phyloP scores from a whole-genome alignment of 176 grass and related monocot genomes.

The Phragmites australis region DNA sequence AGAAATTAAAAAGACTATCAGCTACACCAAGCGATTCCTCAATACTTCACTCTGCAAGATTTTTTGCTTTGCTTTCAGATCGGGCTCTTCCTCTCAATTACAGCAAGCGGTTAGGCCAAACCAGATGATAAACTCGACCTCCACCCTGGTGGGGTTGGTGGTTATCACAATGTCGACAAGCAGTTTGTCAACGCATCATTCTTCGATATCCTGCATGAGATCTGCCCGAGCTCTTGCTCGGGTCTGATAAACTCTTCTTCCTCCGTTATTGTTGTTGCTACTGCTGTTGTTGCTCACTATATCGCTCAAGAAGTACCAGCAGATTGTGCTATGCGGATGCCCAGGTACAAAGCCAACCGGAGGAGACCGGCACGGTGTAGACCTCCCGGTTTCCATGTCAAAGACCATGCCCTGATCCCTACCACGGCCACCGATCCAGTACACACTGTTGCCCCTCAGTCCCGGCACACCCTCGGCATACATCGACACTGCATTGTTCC shows the following conservation, averaged over 20 bases:
- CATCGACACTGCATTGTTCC: conserved; percentile 50
- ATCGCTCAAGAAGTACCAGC: conserved; percentile 57
- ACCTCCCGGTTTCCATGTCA: conserved; percentile 54
- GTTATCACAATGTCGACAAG: conserved; percentile 31
- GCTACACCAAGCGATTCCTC: conserved; percentile 16
- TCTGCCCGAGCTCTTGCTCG: conserved; percentile 50
- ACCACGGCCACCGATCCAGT: conserved; percentile 58
- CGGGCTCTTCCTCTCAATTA: neutral
- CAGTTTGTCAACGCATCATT: conserved; percentile 25
- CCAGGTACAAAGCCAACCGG: neutral
- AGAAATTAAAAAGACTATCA: conserved; percentile 19
- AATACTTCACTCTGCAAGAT: conserved; percentile 24
- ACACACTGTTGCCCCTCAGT: conserved; percentile 45
- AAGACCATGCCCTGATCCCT: conserved; percentile 64
- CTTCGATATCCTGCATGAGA: conserved; percentile 30
- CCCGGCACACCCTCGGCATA: conserved; percentile 35
- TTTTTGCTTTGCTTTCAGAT: neutral
- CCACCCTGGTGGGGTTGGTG: conserved; percentile 8
- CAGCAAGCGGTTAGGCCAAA: neutral
- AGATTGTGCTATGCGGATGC: conserved; percentile 41
- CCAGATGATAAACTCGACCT: neutral
- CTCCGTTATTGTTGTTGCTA: conserved; percentile 24
- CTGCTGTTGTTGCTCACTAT: conserved; percentile 38
- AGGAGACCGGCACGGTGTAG: conserved; percentile 31
- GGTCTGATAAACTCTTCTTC: conserved; percentile 53